Evolutionary conservation across 805 yeast genomes (phyloP).

Genomic region (Clavispora carvajalis): DNA sequence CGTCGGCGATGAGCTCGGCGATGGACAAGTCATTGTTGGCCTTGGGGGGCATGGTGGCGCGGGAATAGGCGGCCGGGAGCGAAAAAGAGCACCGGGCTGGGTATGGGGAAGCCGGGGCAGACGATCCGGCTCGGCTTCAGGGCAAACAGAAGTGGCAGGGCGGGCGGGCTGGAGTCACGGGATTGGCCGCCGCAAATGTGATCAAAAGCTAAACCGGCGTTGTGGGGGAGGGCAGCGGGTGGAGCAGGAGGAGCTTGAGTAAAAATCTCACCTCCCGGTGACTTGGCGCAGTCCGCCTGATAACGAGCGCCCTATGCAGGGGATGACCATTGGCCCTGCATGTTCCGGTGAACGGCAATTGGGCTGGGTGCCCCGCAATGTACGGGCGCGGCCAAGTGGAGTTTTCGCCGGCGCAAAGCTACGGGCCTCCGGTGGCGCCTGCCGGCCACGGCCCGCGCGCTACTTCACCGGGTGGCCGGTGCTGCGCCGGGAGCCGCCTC

Average conservation of each 20-base stretch:
- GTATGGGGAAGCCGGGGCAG: background rate
- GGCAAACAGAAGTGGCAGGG: too few relatives aligned
- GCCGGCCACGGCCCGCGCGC: background rate
- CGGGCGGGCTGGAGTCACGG: background rate
- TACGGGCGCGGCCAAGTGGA: too few relatives aligned
- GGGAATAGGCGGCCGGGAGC: background rate
- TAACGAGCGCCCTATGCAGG: background rate
- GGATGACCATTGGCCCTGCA: background rate
- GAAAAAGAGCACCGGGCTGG: background rate
- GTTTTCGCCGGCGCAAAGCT: too few relatives aligned
- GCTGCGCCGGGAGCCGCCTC: background rate
- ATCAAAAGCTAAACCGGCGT: background rate
- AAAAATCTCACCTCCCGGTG: background rate
- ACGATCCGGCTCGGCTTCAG: too few relatives aligned
- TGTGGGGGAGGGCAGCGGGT: background rate
- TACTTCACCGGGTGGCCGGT: too few relatives aligned
- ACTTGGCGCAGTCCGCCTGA: background rate
- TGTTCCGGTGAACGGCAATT: background rate
- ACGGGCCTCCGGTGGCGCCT: background rate
- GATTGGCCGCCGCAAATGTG: background rate
- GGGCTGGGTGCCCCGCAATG: background rate
- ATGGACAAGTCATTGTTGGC: background rate
- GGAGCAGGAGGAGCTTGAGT: background rate
- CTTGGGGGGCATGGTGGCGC: background rate
- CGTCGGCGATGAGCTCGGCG: slow-evolving; percentile 25